A percentile compares a stretch with the other conserved stretches of the same genome.
These are phyloP conservation scores for Pulveroboletus sp. DNA, from an alignment of 768 basidiomycete genomes.

Conservation along the genomic window DNA sequence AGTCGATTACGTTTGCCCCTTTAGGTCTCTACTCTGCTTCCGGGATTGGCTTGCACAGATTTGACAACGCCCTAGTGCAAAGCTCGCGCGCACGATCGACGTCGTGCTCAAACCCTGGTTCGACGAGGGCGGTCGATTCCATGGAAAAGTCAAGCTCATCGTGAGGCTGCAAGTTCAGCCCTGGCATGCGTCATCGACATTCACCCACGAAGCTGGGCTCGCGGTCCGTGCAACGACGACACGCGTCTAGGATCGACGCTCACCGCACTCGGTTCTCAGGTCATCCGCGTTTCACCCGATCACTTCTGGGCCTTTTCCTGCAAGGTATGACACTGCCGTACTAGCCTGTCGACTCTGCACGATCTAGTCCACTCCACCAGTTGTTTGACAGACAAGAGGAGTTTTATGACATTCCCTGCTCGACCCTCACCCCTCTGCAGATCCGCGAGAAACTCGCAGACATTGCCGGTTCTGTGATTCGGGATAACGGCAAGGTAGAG, in stretches of 20 bases:
- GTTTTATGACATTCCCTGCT: slow-evolving; percentile 76
- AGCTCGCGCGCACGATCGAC: slow-evolving; percentile 57
- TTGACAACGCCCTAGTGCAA: slow-evolving; percentile 41
- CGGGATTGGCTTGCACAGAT: background rate
- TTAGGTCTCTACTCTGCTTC: slow-evolving; percentile 41
- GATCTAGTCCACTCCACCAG: slow-evolving; percentile 33
- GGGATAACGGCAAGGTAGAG: slow-evolving; percentile 40
- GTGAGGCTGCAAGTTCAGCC: slow-evolving; percentile 71
- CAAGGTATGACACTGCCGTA: slow-evolving; percentile 37
- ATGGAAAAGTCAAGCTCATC: slow-evolving; percentile 70
- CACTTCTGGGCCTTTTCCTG: slow-evolving; percentile 77
- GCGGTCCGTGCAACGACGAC: slow-evolving; percentile 45
- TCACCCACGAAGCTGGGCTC: slow-evolving; percentile 76
- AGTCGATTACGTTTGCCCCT: slow-evolving; percentile 91
- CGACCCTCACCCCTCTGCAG: slow-evolving; percentile 61
- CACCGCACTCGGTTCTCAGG: slow-evolving; percentile 35
- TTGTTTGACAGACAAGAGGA: slow-evolving; percentile 71
- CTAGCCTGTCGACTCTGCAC: background rate
- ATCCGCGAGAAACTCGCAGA: slow-evolving; percentile 69
- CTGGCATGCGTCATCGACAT: slow-evolving; percentile 74
- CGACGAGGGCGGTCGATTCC: slow-evolving; percentile 53
- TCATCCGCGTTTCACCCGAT: slow-evolving; percentile 65
- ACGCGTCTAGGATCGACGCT: background rate
- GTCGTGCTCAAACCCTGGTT: slow-evolving; percentile 56
- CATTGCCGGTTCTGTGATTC: slow-evolving; percentile 53